Evolutionary conservation across 768 basidiomycete genomes (phyloP).

Genomic region (Termitomyces sp.): DNA sequence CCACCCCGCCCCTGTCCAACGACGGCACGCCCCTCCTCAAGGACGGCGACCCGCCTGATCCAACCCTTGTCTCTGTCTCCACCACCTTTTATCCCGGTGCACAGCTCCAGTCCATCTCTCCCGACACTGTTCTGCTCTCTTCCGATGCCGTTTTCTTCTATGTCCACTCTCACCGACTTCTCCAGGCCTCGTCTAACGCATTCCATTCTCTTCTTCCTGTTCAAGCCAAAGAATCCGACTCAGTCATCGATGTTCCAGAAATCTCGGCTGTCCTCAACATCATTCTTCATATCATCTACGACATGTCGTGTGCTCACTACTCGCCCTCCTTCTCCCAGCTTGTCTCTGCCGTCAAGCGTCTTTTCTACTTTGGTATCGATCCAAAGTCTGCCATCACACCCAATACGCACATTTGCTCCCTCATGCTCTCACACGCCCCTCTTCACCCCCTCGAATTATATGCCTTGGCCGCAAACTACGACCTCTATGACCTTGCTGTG

Average conservation of each 20-base stretch:
- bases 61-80: constrained; percentile 63
- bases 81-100: constrained; percentile 79
- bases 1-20: constrained; percentile 58
- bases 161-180: constrained; percentile 56
- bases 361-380: constrained; percentile 57
- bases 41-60: constrained; percentile 37
- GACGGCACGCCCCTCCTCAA: neutral
- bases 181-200: constrained; percentile 54
- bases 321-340: constrained; percentile 62
- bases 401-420: constrained; percentile 48
- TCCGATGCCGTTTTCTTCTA: constrained; percentile 84
- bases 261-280: constrained; percentile 62
- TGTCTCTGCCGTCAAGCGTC: constrained; percentile 46
- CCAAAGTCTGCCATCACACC: constrained; percentile 42
- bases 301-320: constrained; percentile 70
- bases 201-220: constrained; percentile 56
- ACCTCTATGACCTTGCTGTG: constrained; percentile 71
- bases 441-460: constrained; percentile 68
- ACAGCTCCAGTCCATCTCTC: constrained; percentile 45
- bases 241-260: constrained; percentile 58
- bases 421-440: constrained; percentile 65
- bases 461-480: constrained; percentile 59
- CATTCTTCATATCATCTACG: constrained; percentile 67
- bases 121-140: constrained; percentile 64
- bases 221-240: constrained; percentile 32